Conservation (phyloP, 495 filamentous ascomycete genomes). For the Penicillium canescens region DNA sequence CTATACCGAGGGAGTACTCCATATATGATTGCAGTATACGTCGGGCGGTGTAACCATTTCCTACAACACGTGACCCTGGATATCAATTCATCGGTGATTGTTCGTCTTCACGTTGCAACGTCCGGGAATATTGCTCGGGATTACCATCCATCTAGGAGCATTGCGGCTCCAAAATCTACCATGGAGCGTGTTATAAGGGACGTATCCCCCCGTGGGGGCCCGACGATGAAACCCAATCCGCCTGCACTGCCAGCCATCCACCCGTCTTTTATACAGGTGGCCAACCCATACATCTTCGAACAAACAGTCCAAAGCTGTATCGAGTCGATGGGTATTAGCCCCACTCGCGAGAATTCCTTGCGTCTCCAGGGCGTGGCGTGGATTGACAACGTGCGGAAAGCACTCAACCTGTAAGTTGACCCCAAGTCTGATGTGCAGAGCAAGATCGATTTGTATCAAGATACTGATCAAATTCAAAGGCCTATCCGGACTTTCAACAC, state of each 20-base stretch:
- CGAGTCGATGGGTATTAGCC: constrained; percentile 51
- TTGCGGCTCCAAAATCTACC: not conserved
- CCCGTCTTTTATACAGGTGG: constrained; percentile 70
- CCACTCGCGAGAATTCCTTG: constrained; percentile 65
- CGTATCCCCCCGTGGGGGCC: constrained; percentile 11
- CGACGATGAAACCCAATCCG: constrained; percentile 12
- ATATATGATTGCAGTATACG: too few species aligned
- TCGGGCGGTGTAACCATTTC: too few species aligned
- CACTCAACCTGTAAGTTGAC: constrained; percentile 63
- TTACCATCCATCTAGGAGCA: not conserved
- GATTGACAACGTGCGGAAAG: constrained; percentile 75
- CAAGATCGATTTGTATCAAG: not conserved
- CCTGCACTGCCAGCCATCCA: constrained; percentile 55
- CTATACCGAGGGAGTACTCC: too few species aligned
- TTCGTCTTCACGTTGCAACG: not conserved
- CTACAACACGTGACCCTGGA: not conserved
- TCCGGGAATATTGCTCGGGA: not conserved
- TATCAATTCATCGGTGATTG: constrained; percentile 2
- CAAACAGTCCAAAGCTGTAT: constrained; percentile 60
- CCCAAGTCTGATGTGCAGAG: constrained; percentile 1
- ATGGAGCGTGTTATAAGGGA: constrained; percentile 29
- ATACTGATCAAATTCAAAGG: constrained; percentile 33
- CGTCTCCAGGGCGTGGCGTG: constrained; percentile 76
- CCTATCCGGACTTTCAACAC: constrained; percentile 85
- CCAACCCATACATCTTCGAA: constrained; percentile 67